phyloP scores from a whole-genome alignment of 2,329 filamentous ascomycete genomes.

The Penicillium freii region DNA sequence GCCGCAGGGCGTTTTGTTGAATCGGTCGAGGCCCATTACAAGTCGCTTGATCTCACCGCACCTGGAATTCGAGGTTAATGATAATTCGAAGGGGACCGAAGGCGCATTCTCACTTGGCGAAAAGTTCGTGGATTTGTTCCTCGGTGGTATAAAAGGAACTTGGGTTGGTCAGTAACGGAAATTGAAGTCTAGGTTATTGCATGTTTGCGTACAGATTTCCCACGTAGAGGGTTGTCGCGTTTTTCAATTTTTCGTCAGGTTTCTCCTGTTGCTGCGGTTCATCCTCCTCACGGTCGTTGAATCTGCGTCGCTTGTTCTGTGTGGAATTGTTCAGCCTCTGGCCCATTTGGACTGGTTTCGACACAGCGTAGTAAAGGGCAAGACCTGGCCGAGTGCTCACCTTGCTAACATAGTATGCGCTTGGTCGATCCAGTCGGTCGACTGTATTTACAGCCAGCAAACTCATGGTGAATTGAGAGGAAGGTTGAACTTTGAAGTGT shows the following conservation, averaged over 20 bases:
- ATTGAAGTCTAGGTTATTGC: conserved; percentile 13
- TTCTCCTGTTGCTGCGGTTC: conserved; percentile 54
- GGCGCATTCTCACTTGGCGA: conserved; percentile 65
- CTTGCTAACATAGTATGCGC: conserved; percentile 84
- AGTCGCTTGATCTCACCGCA: conserved; percentile 97
- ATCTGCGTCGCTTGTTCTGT: conserved; percentile 70
- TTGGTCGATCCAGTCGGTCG: conserved; percentile 88
- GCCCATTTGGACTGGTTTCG: not conserved
- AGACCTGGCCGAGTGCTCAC: conserved; percentile 51
- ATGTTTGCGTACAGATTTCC: conserved; percentile 73
- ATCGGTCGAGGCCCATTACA: conserved; percentile 95
- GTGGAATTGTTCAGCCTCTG: conserved; percentile 3
- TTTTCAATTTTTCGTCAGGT: conserved; percentile 72
- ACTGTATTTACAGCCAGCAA: conserved; percentile 58
- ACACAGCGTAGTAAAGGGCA: conserved; percentile 3
- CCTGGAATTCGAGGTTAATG: conserved; percentile 36
- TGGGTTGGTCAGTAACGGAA: conserved; percentile 12
- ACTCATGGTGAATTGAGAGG: conserved; percentile 26
- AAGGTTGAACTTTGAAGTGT: not conserved
- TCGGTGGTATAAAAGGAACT: conserved; percentile 98
- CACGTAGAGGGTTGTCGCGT: conserved; percentile 94
- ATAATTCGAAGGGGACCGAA: not conserved
- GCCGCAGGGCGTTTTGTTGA: conserved; percentile 95
- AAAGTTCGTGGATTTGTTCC: conserved; percentile 97
- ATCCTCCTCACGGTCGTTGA: conserved; percentile 57